phyloP scores from a whole-genome alignment of 2,329 filamentous ascomycete genomes.

The Nectriaceae sp. region DNA sequence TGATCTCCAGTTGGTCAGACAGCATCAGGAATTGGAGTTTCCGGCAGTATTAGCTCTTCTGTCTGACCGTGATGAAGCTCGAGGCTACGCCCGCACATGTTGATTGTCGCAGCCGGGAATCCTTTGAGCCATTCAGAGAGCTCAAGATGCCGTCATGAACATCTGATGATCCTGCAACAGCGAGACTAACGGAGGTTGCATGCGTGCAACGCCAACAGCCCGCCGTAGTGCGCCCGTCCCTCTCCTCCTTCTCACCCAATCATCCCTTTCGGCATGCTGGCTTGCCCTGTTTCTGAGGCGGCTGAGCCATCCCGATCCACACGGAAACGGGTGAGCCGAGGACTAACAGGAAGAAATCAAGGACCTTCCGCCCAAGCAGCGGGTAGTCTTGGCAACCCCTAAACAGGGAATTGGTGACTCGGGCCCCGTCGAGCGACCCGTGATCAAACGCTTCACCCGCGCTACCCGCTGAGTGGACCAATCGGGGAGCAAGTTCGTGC shows the following conservation, averaged over 20 bases:
- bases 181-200: slow-evolving; percentile 1
- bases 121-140: slow-evolving; percentile 6
- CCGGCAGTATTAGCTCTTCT: slow-evolving; percentile 10
- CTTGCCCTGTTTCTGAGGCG: background rate
- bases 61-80: slow-evolving; percentile 6
- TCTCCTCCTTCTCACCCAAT: slow-evolving; percentile 2
- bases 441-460: background rate
- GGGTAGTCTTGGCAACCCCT: slow-evolving; percentile 5
- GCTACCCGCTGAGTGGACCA: background rate
- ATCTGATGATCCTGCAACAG: slow-evolving; percentile 4
- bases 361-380: background rate
- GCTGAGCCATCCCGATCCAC: background rate
- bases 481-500: slow-evolving; percentile 6
- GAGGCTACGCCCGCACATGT: slow-evolving; percentile 1
- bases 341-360: slow-evolving; percentile 2
- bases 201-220: slow-evolving; percentile 7
- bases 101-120: slow-evolving; percentile 2
- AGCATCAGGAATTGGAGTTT: slow-evolving; percentile 4
- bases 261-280: background rate
- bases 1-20: slow-evolving; percentile 3
- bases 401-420: slow-evolving; percentile 6
- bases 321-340: slow-evolving; percentile 2
- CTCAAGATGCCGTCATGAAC: slow-evolving; percentile 7
- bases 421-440: background rate
- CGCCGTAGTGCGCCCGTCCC: background rate